These are phyloP conservation scores for Byssothecium circinans DNA, from an alignment of 2,329 filamentous ascomycete genomes.

Conservation along the genomic window DNA sequence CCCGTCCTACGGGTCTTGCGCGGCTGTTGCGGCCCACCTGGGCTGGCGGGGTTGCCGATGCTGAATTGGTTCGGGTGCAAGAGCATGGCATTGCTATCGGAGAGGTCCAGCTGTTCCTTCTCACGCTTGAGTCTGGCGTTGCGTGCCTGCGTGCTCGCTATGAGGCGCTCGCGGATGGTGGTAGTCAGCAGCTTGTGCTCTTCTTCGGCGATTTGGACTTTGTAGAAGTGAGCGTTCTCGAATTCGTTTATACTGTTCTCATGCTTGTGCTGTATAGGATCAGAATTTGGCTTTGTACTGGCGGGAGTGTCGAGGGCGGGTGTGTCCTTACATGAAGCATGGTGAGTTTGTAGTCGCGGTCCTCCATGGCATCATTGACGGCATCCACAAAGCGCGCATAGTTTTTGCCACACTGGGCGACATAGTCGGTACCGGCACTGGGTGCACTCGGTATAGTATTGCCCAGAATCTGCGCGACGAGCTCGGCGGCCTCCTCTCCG, in stretches of 20 bases:
- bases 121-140: conserved; percentile 61
- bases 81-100: conserved; percentile 66
- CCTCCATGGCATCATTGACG: conserved; percentile 84
- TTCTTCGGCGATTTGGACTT: conserved; percentile 63
- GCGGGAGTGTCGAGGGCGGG: neutral
- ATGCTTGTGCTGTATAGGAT: conserved; percentile 55
- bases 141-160: conserved; percentile 60
- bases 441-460: conserved; percentile 45
- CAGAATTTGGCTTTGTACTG: conserved; percentile 15
- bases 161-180: conserved; percentile 64
- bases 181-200: conserved; percentile 62
- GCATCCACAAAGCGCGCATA: conserved; percentile 85
- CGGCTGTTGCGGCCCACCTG: conserved; percentile 61
- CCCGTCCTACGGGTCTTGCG: conserved; percentile 65
- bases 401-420: conserved; percentile 69
- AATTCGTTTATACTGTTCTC: conserved; percentile 58
- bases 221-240: conserved; percentile 60
- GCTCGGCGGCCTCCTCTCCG: conserved; percentile 66
- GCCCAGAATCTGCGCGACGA: conserved; percentile 53
- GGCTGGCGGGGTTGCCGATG: conserved; percentile 65
- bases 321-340: conserved; percentile 69
- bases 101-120: conserved; percentile 68
- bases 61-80: conserved; percentile 68
- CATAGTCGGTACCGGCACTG: conserved; percentile 68
- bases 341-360: conserved; percentile 80